Base-by-base conservation (phyloP, 1,284 basidiomycete genomes). In the Cryptococcus floricola region DNA sequence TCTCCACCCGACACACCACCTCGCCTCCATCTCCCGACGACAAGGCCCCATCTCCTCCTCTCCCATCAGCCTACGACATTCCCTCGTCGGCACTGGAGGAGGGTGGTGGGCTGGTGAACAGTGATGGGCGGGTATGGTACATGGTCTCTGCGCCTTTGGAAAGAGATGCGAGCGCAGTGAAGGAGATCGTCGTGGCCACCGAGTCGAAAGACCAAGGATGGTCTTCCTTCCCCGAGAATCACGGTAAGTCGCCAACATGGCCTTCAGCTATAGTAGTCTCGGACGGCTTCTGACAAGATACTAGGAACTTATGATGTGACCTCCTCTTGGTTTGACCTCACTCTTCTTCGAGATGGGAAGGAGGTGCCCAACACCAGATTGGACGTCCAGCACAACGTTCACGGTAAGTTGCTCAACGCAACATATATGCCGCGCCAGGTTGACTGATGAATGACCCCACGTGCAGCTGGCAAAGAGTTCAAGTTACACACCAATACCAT, bases 281-380 rank as follows among this genome's bases (percentile, higher is more conserved):
- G 8, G 28, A n/a, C 39, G 7, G 23, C 41, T 9, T 42, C 19
- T 43, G 19, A 48, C 16, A 31, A 28, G 10, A 19, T 1, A 4
- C 23, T 52, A 73, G 73, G 73, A 0, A 72, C 67, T 14, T 74
- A 74, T 46, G 57, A 66, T 25, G 57, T 62, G 31, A 63, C 60
- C 5, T 71, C 64, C 55, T 72, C 71, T 4, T 75, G 69, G 70
- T 74, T 73, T 47, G 70, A 75, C 54, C 55, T 74, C 5, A 52
- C 62, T 10, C 63, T 75, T 2, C 42, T 73, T 10, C 63, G 73
- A 10, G 56, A 63, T 38, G 70, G 67, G 9, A 50, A 52, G 12
- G 69, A 75, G 56, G 69, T 73, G 1, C 57, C 59, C 10, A 62
- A 58, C 1, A 62, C 65, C 2, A 54, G 73, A 5, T 51, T 54